Base-by-base conservation (phyloP, 371 early-diverging fungal species). In the Phascolomyces articulosus region DNA sequence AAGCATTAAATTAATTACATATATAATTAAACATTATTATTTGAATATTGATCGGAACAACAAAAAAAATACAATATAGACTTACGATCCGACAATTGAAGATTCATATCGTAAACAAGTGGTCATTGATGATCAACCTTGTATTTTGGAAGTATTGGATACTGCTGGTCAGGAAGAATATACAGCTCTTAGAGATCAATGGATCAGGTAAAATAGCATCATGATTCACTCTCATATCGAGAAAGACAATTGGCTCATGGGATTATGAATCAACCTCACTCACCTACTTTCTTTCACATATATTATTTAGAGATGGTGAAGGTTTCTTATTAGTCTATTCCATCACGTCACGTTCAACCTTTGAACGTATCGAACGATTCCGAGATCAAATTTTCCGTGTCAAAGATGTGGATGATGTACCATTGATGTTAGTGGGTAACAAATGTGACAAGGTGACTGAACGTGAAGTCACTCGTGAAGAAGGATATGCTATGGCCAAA, bases 71-170 rank as follows among this genome's bases (percentile, higher is more conserved):
- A 41, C 0, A 49, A 6, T 29, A 3, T 51, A 94, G 90, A 94
- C 93, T 60, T 97, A 96, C 73, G 96, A 96, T 85, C 98, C 97
- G 34, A 97, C 97, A 28, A 97, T 96, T 67, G 97, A 97, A 82
- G 98, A 96, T 74, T 95, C 95, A 96, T 96, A 96, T 72, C 85
- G 92, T 54, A 93, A 92, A 73, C 95, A 95, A 75, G 91, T 92
- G 1, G 91, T 92, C 23, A 91, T 94, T 67, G 95, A 95, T 73
- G 93, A 91, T 62, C 85, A 90, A 70, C 87, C 92, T 3, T 94
- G 93, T 79, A 87, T 93, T n/a, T 79, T 95, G n/a, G 95, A 95
- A 74, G 91, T 95, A n/a, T 82, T 94, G 27, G 96, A 95, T 77
- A 94, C 95, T 24, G 95, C 96, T 47, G 96, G 95, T 10, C 94